Base-by-base conservation (phyloP, 169 alveolate species). In the Plasmodium falciparum region DNA sequence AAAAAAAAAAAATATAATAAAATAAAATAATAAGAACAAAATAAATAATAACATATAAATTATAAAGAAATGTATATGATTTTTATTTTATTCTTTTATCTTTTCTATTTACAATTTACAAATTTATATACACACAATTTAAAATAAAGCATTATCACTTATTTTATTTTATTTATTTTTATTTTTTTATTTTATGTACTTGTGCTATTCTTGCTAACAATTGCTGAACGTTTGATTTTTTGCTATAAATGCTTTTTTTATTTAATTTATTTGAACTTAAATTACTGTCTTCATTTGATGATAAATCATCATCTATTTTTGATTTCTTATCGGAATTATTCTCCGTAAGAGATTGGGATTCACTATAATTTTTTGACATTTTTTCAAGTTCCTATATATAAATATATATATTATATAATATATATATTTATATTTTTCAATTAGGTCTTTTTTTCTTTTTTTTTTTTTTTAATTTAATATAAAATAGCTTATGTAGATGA, bases 151-250 rank as follows among this genome's bases (percentile, higher is more conserved):
- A 33, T 33, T 33, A 33, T 33, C 45, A 5, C 45, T n/a, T n/a
- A n/a, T n/a, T n/a, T 33, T 11, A 6, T 3, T 17, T 22, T 24
- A n/a, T 26, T 45, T 22, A 5, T 20, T 13, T 29, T 66, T 29
- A 4, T 72, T 22, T 49, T 54, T 8, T 22, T 47, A 47, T 8
- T 69, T n/a, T 69, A 49, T 69, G 67, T 80, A 80, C 90, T 49
- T 80, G 90, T 43, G 90, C 85, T 80, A 80, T 80, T 80, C 90
- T 56, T 17, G 90, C 83, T 62, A 80, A 69, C 63, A 80, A 50
- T 61, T 80, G 90, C n/a, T 80, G 90, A 61, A 80, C 90, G 45
- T 58, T 66, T 17, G 90, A 80, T n/a, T 47, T 80, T 5, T 61
- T 80, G 33, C 66, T 80, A 80, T 62, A 47, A 47, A 58, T 65